These are phyloP conservation scores for Harringtonia aguacate DNA, from an alignment of 2,329 filamentous ascomycete species.

Conservation along the genomic window DNA sequence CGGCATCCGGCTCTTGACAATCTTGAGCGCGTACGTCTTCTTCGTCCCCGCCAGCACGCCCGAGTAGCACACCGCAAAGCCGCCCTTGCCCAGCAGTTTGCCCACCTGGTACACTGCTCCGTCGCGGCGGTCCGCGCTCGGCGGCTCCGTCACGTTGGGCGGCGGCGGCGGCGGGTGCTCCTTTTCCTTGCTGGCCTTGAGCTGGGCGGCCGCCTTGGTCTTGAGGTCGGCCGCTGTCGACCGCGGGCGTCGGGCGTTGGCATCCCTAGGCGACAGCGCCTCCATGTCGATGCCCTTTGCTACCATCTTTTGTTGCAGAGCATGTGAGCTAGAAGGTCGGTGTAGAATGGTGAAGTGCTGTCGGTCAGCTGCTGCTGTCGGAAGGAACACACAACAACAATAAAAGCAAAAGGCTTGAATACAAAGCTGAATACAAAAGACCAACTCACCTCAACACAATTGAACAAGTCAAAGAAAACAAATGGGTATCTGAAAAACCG, in stretches of 20 bases:
- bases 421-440: not conserved
- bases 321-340: not conserved
- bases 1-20: conserved; percentile 75
- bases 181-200: conserved; percentile 50
- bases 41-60: conserved; percentile 56
- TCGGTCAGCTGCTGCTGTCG: not conserved
- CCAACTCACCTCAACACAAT: no score
- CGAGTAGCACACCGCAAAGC: conserved; percentile 73
- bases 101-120: conserved; percentile 66
- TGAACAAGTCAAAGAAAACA: not conserved
- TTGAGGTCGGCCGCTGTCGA: conserved; percentile 35
- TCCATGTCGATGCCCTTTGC: conserved; percentile 47
- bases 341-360: no score
- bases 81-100: conserved; percentile 66
- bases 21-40: conserved; percentile 66
- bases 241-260: conserved; percentile 46
- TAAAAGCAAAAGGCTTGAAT: conserved; percentile 5
- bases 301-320: conserved; percentile 20
- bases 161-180: conserved; percentile 58
- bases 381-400: not conserved
- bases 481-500: not conserved
- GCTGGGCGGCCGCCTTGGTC: conserved; percentile 38
- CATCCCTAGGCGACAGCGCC: conserved; percentile 54
- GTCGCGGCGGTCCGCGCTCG: conserved; percentile 57
- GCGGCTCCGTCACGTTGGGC: conserved; percentile 45